phyloP scores from a whole-genome alignment of 768 basidiomycete genomes.

The Wakefieldia striispora region DNA sequence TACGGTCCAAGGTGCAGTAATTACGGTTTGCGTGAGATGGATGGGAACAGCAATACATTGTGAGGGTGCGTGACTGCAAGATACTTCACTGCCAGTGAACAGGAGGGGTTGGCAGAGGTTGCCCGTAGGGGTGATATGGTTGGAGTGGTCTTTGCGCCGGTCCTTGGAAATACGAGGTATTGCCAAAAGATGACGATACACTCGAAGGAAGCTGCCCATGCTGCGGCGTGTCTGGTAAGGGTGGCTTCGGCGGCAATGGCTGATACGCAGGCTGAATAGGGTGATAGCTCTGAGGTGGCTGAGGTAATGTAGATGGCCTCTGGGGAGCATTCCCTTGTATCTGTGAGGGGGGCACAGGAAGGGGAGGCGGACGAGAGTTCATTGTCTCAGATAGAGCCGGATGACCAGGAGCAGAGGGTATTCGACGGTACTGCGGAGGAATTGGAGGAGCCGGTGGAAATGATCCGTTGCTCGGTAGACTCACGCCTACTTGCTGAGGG shows the following conservation, averaged over 20 bases:
- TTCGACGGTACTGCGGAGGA: slow-evolving; percentile 35
- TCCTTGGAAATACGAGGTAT: slow-evolving; percentile 37
- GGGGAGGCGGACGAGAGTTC: slow-evolving; percentile 18
- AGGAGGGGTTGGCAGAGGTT: slow-evolving; percentile 27
- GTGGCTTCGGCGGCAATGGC: slow-evolving; percentile 35
- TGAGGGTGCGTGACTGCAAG: slow-evolving; percentile 9
- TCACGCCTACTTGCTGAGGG: slow-evolving; percentile 22
- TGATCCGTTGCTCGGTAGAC: slow-evolving; percentile 17
- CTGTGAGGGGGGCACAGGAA: slow-evolving; percentile 29
- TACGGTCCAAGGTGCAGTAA: slow-evolving; percentile 12
- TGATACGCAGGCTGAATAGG: slow-evolving; percentile 40
- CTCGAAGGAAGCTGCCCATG: slow-evolving; percentile 25
- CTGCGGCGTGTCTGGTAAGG: slow-evolving; percentile 31
- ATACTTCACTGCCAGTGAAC: slow-evolving; percentile 28
- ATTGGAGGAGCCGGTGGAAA: slow-evolving; percentile 18
- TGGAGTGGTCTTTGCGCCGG: slow-evolving; percentile 42
- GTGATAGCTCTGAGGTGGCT: slow-evolving; percentile 45
- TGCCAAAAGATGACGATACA: slow-evolving; percentile 21
- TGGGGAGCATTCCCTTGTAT: slow-evolving; percentile 28
- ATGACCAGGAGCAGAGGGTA: slow-evolving; percentile 25
- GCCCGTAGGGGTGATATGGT: slow-evolving; percentile 29
- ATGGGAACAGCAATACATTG: slow-evolving; percentile 15
- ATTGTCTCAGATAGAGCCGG: slow-evolving; percentile 24
- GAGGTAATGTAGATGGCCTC: slow-evolving; percentile 51
- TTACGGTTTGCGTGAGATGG: slow-evolving; percentile 9